Evolutionary conservation across 495 filamentous ascomycete genomes (phyloP).

Genomic region (Xeromyces bisporus): DNA sequence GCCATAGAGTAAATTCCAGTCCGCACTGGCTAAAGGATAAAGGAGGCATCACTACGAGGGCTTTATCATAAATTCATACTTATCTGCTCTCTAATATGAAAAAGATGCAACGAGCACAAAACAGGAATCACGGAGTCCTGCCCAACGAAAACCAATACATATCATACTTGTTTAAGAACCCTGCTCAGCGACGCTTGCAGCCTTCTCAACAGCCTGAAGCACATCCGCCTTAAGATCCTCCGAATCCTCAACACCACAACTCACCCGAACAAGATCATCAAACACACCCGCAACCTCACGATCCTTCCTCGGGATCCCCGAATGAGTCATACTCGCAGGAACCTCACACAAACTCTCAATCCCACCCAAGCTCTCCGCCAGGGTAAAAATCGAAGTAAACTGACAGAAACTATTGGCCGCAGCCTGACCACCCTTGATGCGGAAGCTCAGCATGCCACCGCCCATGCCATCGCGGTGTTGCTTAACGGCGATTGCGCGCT

Average conservation of each 20-base stretch:
- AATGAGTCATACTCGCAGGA: constrained; percentile 88
- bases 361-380: constrained; percentile 86
- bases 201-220: constrained; percentile 66
- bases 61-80: too few relatives aligned
- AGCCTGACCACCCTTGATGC: constrained; percentile 70
- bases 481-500: constrained; percentile 65
- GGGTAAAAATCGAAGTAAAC: constrained; percentile 70
- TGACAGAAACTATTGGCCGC: constrained; percentile 90
- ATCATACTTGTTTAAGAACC: too few relatives aligned
- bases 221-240: constrained; percentile 73
- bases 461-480: constrained; percentile 93
- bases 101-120: too few relatives aligned
- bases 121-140: too few relatives aligned
- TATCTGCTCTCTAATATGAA: too few relatives aligned
- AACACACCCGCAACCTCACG: constrained; percentile 88
- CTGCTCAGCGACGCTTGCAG: constrained; percentile 27
- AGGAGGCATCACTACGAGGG: too few relatives aligned
- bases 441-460: constrained; percentile 94
- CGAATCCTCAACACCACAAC: constrained; percentile 84
- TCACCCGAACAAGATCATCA: constrained; percentile 88
- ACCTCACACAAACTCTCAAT: constrained; percentile 88
- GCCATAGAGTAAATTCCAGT: too few relatives aligned
- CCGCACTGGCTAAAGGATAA: too few relatives aligned
- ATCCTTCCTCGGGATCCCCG: constrained; percentile 78
- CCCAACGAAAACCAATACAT: too few relatives aligned